Percentiles rank a stretch among this genome's conserved stretches.
Evolutionary conservation across 345 rosid species (phyloP).

Genomic region (Clarkia xantiana): DNA sequence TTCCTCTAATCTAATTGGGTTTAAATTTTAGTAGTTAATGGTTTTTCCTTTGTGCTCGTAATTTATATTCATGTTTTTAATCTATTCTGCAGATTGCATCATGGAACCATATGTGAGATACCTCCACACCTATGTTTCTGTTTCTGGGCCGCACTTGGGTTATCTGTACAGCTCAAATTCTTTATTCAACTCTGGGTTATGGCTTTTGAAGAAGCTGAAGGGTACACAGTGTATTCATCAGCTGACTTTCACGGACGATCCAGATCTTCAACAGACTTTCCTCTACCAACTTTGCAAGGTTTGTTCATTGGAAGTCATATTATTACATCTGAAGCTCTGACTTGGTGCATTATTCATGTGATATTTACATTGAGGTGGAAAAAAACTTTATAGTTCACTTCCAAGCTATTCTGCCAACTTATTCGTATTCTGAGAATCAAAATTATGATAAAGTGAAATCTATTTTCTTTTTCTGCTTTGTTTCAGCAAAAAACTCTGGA

Average conservation of each 20-base stretch:
- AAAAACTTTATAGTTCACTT: too few relatives aligned
- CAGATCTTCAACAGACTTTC: constrained; percentile 61
- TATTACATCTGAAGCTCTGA: too few relatives aligned
- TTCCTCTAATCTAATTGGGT: constrained; percentile 1
- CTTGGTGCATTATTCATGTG: too few relatives aligned
- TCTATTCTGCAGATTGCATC: constrained; percentile 42
- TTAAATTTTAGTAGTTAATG: not conserved
- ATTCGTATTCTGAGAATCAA: not conserved
- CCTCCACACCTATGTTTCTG: constrained; percentile 61
- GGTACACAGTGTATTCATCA: constrained; percentile 89
- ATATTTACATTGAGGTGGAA: too few relatives aligned
- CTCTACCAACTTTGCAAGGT: constrained; percentile 83
- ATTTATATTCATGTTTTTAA: constrained; percentile 1
- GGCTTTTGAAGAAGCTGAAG: constrained; percentile 87
- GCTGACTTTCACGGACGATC: constrained; percentile 88
- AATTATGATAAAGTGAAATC: not conserved
- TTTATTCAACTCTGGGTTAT: constrained; percentile 81
- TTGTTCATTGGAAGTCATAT: not conserved
- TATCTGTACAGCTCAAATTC: constrained; percentile 91
- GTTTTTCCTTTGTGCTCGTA: not conserved
- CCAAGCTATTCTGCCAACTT: too few relatives aligned
- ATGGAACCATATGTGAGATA: constrained; percentile 73
- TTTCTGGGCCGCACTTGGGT: constrained; percentile 94
- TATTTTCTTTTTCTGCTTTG: not conserved
- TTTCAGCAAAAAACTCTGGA: constrained; percentile 86